Base-by-base conservation (phyloP, 2,329 filamentous ascomycete species). In the Sclerotinia minor region DNA sequence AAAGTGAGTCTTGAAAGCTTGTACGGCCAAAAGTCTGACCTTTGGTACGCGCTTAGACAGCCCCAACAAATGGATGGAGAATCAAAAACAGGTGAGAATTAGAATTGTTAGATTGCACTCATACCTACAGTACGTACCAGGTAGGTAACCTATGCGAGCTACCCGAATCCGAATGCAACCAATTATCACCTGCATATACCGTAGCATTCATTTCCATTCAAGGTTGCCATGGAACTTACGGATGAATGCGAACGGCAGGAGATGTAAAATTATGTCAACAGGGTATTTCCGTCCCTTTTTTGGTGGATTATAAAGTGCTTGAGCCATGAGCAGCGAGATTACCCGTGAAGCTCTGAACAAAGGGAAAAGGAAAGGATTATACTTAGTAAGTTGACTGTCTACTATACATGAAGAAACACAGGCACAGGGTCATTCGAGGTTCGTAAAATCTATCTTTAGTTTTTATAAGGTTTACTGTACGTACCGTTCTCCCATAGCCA, bases 121-220 rank as follows among this genome's bases (percentile, higher is more conserved):
- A 3, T 29, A 35, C 7, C 35, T 35, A 35, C 35, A 0, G 1
- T 9, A 35, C 35, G 2, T 35, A 15, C 44, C 21, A 45, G 44
- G 44, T n/a, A 35, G n/a, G n/a, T n/a, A n/a, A n/a, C 52, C 52
- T 19, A 54, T 54, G 29, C 52, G 29, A 54, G 52, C 52, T 54
- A 54, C 35, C 52, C 52, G 52, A 54, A 32, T 54, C 17, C 52
- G 52, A 54, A 7, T 13, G 7, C 29, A 29, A 35, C 19, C 19
- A 35, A 35, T 55, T 19, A 55, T 55, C 29, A 15, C 17, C 52
- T 26, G 8, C 52, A 32, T 29, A 53, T 29, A 29, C 29, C 29
- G 29, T 29, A 29, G 29, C 29, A 29, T 29, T 5, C 29, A 29
- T 29, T 5, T 29, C 29, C 29, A 29, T 29, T 32, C 52, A 54